These are phyloP conservation scores for Aspergillus amoenus DNA, from an alignment of 2,329 filamentous ascomycete species.

Conservation along the genomic window DNA sequence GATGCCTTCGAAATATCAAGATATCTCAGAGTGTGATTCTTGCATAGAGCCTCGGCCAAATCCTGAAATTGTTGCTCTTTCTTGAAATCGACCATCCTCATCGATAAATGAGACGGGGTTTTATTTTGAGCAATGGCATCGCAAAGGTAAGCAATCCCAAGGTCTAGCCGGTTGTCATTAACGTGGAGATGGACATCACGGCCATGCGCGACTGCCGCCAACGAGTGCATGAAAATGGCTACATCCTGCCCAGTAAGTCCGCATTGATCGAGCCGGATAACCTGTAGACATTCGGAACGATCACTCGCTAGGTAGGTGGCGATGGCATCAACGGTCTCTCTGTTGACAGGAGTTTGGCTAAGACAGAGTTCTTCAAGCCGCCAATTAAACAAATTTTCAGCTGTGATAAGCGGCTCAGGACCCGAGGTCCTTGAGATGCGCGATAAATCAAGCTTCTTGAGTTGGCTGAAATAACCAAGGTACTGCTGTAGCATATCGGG, in stretches of 20 bases:
- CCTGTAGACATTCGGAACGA: constrained; percentile 60
- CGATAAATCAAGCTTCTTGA: constrained; percentile 66
- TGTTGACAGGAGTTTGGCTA: constrained; percentile 63
- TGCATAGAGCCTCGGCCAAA: constrained; percentile 60
- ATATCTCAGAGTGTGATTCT: constrained; percentile 62
- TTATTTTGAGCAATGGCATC: constrained; percentile 50
- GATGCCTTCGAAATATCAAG: constrained; percentile 71
- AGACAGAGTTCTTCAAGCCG: constrained; percentile 64
- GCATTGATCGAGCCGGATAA: constrained; percentile 66
- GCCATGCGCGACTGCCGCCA: constrained; percentile 53
- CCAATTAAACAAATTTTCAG: constrained; percentile 67
- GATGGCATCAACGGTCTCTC: constrained; percentile 64
- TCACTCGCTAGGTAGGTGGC: constrained; percentile 62
- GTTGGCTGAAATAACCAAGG: constrained; percentile 64
- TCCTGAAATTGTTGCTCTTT: constrained; percentile 64
- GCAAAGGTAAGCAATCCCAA: constrained; percentile 44
- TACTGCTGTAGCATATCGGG: constrained; percentile 65
- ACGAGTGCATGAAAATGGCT: constrained; percentile 63
- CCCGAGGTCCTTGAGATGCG: constrained; percentile 64
- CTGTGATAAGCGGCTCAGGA: constrained; percentile 61
- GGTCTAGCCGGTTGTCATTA: constrained; percentile 57
- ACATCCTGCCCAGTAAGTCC: constrained; percentile 65
- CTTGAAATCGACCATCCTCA: constrained; percentile 68
- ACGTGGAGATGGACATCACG: constrained; percentile 66
- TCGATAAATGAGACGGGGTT: constrained; percentile 63